phyloP scores from a whole-genome alignment of 73 alveolate species.

The Paramecium pentaurelia region DNA sequence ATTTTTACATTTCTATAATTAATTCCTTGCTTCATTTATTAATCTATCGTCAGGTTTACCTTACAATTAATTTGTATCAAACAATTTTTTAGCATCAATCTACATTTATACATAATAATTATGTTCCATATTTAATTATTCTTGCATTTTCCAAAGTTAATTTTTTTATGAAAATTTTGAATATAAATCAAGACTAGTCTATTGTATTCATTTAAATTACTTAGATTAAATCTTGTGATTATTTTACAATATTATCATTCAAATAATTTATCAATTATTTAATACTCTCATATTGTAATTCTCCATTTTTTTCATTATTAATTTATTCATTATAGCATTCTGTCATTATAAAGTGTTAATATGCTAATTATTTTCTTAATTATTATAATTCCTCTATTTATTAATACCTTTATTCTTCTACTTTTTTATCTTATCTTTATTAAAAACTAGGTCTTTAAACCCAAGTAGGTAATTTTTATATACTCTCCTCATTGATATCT shows the following conservation, averaged over 20 bases:
- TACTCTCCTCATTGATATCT: slow-evolving; percentile 4
- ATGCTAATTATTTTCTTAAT: not conserved
- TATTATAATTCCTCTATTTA: not conserved
- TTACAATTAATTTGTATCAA: not conserved
- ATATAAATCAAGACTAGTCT: not conserved
- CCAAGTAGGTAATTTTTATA: slow-evolving; percentile 42
- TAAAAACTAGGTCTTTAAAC: not conserved
- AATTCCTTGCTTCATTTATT: not conserved
- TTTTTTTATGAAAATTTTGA: not conserved
- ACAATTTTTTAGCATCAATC: not conserved
- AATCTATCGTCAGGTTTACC: not conserved
- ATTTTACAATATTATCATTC: not conserved
- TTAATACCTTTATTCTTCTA: not conserved
- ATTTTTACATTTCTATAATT: not conserved
- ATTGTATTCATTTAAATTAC: not conserved
- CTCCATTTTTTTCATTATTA: not conserved
- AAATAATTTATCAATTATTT: not conserved
- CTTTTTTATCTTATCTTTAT: not conserved
- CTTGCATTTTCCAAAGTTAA: not conserved
- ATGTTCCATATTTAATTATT: not conserved
- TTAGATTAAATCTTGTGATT: not conserved
- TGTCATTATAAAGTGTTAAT: not conserved
- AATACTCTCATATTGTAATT: not conserved
- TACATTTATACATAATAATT: not conserved
- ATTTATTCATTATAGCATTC: not conserved